Base-by-base conservation (phyloP, 2,329 filamentous ascomycete species). In the Microascus cirrosus region DNA sequence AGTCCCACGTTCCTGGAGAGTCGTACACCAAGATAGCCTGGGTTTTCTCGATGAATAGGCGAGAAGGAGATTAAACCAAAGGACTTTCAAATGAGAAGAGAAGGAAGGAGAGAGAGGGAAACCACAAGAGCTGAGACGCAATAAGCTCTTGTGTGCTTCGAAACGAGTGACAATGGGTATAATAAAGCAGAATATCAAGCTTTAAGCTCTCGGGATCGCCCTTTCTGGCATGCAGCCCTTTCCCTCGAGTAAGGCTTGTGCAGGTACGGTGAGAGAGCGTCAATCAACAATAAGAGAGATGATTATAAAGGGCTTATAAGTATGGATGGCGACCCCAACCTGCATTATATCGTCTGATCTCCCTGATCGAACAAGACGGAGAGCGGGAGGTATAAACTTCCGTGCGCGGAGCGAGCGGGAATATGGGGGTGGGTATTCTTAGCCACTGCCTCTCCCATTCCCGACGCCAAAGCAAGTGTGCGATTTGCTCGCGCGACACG, bases 401-500 rank as follows among this genome's bases (percentile, higher is more conserved):
- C 51, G 39, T 42, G 35, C 36, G 35, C 54, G 53, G 32, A 35
- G 69, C 71, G 73, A 25, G 20, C 34, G n/a, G 32, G 42, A 34
- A 28, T 20, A 53, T n/a, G 51, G 51, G 51, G 51, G 51, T 53
- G 56, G 35, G 24, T 39, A 58, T 18, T 71, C 70, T 71, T 65
- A 68, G 68, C 67, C 68, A 65, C 66, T 66, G 69, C 67, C 66
- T 66, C 70, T 71, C 69, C 73, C 67, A 70, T 67, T 70, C 64
- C 67, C 68, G 22, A 71, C 68, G 69, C 72, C 70, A 71, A 77
- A 76, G 74, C 75, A 75, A 2, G 68, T 68, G 70, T 70, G 69
- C 68, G 70, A 76, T 73, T 74, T 71, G 70, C 71, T 72, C 74
- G 71, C 72, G 69, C 72, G 71, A 76, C 74, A 77, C 73, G 65